These are phyloP conservation scores for Lachancea quebecensis DNA, from an alignment of 805 yeast species.

Conservation along the genomic window DNA sequence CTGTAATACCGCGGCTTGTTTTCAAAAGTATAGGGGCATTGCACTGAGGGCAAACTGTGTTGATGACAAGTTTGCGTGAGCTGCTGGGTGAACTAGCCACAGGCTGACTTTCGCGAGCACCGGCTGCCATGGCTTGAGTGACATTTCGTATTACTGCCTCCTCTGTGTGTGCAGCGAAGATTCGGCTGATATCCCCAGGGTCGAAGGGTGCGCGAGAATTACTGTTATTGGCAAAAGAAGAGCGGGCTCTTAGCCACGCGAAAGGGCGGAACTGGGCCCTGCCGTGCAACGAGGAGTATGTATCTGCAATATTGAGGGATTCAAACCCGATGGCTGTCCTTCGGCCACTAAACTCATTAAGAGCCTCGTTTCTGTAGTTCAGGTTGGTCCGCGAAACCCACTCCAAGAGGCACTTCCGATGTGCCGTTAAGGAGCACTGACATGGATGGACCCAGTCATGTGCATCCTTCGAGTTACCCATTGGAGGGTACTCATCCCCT, in stretches of 20 bases:
- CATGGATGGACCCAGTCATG: conserved; percentile 38
- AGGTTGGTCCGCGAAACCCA: conserved; percentile 7
- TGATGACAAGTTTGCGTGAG: conserved; percentile 7
- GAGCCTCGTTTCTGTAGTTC: conserved; percentile 4
- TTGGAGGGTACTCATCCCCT: conserved; percentile 11
- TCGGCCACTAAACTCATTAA: not conserved
- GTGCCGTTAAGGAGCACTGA: conserved; percentile 39
- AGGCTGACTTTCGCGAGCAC: conserved; percentile 1
- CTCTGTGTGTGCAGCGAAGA: conserved; percentile 2
- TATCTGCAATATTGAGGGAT: conserved; percentile 5
- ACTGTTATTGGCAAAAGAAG: not conserved
- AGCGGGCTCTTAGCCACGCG: not conserved
- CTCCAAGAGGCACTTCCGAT: conserved; percentile 35
- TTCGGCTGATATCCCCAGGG: conserved; percentile 4
- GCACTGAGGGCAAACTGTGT: conserved; percentile 32
- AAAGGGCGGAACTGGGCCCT: conserved; percentile 1
- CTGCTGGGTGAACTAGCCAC: not conserved
- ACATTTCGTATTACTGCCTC: conserved; percentile 1
- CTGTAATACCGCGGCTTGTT: conserved; percentile 7
- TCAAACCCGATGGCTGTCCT: conserved; percentile 1
- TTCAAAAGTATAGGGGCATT: conserved; percentile 17
- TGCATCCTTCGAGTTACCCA: conserved; percentile 26
- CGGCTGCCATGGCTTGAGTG: conserved; percentile 6
- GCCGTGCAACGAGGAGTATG: conserved; percentile 3
- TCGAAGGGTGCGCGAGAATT: conserved; percentile 1